Base-by-base conservation (phyloP, 1,284 basidiomycete genomes). In the Malassezia yamatoensis region DNA sequence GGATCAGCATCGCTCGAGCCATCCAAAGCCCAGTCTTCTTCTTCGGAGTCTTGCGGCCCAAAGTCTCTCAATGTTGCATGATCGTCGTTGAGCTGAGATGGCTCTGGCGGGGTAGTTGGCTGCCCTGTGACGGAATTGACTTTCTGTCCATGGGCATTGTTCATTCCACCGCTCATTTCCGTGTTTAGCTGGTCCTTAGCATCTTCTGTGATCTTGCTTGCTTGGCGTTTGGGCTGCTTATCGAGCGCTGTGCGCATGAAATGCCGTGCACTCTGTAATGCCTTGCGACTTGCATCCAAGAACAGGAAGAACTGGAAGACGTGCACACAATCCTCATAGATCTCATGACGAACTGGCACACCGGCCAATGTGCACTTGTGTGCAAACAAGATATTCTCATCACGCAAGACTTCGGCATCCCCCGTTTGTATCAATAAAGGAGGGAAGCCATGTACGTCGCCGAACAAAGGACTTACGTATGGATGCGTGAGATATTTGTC, bases 371-470 rank as follows among this genome's bases (percentile, higher is more conserved):
- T 83, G 12, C 91, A 91, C 75, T 98, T 98, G 78, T 94, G 88
- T 1, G 91, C 90, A 16, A 96, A 77, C n/a, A 96, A 79, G 5
- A 86, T 87, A 43, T 87, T 86, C 74, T 96, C 93, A 70, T 96
- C 93, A 32, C 90, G 80, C 24, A 98, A 78, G 1, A 94, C 88
- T 74, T 98, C 93, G 0, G 88, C 86, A 60, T 96, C 93, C 24
- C 93, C 93, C 1, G 85, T 85, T 76, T 96, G 91, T 41, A 98
- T 87, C 20, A 96, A 80, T 68, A 96, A 76, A 0, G 93, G 93
- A 9, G 93, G 93, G 11, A 98, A 78, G 8, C 85, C 86, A 29
- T 80, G 79, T 66, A 94, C 84, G 70, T 91, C 83, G 15, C 93
- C 93, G 67, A 96, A 98, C n/a, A 98, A 78, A 0, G 91, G 66